Conservation (phyloP, 2,329 filamentous ascomycete species). For the Zymoseptoria tritici region DNA sequence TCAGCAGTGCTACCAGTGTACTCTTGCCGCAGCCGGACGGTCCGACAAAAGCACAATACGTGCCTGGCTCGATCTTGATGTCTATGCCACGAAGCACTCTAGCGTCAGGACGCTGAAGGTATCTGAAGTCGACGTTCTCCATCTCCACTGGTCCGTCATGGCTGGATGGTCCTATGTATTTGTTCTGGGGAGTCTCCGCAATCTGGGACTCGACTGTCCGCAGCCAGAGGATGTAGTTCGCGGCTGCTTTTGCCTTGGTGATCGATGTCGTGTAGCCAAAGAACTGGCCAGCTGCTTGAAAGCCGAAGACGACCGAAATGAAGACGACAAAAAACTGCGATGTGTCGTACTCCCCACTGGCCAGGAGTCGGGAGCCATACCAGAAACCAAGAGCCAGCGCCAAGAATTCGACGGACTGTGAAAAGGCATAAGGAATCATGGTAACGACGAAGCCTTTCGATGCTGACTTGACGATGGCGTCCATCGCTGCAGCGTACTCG, state of each 20-base stretch:
- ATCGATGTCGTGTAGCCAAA: slow-evolving; percentile 50
- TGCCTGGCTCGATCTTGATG: slow-evolving; percentile 29
- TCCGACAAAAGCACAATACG: slow-evolving; percentile 42
- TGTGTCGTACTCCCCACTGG: slow-evolving; percentile 27
- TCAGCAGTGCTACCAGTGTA: slow-evolving; percentile 40
- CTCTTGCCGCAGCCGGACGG: slow-evolving; percentile 44
- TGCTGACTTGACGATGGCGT: slow-evolving; percentile 20
- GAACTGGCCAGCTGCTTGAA: slow-evolving; percentile 59
- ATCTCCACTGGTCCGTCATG: slow-evolving; percentile 18
- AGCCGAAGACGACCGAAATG: slow-evolving; percentile 34
- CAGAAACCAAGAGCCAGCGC: slow-evolving; percentile 31
- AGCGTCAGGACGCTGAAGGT: slow-evolving; percentile 21
- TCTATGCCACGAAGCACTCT: slow-evolving; percentile 24
- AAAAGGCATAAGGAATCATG: slow-evolving; percentile 26
- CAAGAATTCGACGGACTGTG: slow-evolving; percentile 29
- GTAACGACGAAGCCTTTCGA: slow-evolving; percentile 16
- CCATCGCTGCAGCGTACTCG: slow-evolving; percentile 24
- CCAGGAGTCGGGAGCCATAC: slow-evolving; percentile 29
- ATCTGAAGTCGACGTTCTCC: slow-evolving; percentile 25
- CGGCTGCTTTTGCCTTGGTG: slow-evolving; percentile 29
- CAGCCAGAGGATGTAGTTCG: slow-evolving; percentile 42
- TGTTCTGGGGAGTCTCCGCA: slow-evolving; percentile 31
- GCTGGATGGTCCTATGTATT: slow-evolving; percentile 21
- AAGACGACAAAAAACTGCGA: slow-evolving; percentile 46
- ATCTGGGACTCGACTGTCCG: slow-evolving; percentile 33